Base-by-base conservation (phyloP, 1,139 yeast genomes). In the Saccharomycopsis crataegensis region DNA sequence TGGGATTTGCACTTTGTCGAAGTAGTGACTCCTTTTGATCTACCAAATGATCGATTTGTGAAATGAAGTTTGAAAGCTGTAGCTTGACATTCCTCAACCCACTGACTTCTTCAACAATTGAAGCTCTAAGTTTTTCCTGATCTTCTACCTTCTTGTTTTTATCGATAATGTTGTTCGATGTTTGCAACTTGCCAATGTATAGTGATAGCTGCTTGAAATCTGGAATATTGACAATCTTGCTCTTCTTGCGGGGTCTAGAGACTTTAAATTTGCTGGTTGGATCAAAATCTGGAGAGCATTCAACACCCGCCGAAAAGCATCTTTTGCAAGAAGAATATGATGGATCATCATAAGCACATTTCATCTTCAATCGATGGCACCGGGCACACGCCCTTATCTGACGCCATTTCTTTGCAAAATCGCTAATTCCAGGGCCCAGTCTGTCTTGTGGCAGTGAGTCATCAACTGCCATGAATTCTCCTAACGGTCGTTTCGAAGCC, bases 351-450 rank as follows among this genome's bases (percentile, higher is more conserved):
- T 74, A 79, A 6, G 73, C 73, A 62, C 85, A 80, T 58, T 78
- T 72, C 72, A 77, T 76, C 61, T 79, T 80, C 37, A 78, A 67
- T 46, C 83, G 62, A 57, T 79, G 77, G 59, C 85, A 79, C 54
- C 83, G 64, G 6, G 82, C 82, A 65, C 85, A 79, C 1, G 83
- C 82, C 53, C 78, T 67, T 32, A 71, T 64, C 57, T 70, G 76
- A 44, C 79, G 62, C 78, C 79, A 76, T 51, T 65, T 66, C 31
- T 59, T 57, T 11, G 73, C 62, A 59, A 72, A 70, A 9, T 64
- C 64, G 31, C 49, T 12, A 53, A 32, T 32, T 49, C 51, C 11
- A 47, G 34, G 11, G 28, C 3, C 16, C 2, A 6, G 3, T 17
- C 12, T 14, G 16, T 14, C 17, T 14, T 17, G 11, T 3, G 17